A percentile compares a stretch with the other conserved stretches of the same genome.
Conservation (phyloP, 257 asterid genomes). For the Verbena officinalis region DNA sequence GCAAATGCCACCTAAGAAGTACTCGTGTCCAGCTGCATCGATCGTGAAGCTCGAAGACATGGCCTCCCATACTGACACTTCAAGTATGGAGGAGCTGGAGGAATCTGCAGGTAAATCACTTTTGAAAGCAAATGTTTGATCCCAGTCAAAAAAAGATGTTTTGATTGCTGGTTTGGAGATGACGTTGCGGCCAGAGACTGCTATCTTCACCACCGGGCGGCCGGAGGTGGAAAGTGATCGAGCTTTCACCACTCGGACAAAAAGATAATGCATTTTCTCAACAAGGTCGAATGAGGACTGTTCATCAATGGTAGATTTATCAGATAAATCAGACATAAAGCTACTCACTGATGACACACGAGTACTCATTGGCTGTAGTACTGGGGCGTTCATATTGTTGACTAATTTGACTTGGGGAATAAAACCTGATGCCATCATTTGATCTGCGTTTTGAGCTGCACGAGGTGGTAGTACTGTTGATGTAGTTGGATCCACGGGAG, state of each 20-base stretch:
- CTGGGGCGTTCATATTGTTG: slow-evolving; percentile 50
- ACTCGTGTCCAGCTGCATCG: slow-evolving; percentile 57
- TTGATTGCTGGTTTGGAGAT: slow-evolving; percentile 73
- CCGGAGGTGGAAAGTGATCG: slow-evolving; percentile 76
- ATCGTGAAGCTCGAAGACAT: slow-evolving; percentile 13
- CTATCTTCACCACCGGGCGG: slow-evolving; percentile 71
- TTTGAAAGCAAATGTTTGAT: slow-evolving; percentile 76
- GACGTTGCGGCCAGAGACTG: slow-evolving; percentile 66
- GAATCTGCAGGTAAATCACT: slow-evolving; percentile 67
- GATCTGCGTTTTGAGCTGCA: slow-evolving; percentile 36
- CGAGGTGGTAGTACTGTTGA: slow-evolving; percentile 26
- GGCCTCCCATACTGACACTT: slow-evolving; percentile 78
- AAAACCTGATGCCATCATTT: slow-evolving; percentile 50
- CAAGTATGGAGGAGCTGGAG: slow-evolving; percentile 64
- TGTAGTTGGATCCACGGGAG: slow-evolving; percentile 32
- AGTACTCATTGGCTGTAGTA: slow-evolving; percentile 70
- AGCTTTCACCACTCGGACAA: slow-evolving; percentile 74
- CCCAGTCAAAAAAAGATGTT: slow-evolving; percentile 74
- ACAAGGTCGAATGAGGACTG: slow-evolving; percentile 84
- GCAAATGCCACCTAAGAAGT: slow-evolving; percentile 87
- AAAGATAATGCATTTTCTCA: slow-evolving; percentile 86
- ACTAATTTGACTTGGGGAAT: slow-evolving; percentile 47
- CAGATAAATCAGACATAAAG: slow-evolving; percentile 68
- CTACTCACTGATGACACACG: slow-evolving; percentile 76
- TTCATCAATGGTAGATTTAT: slow-evolving; percentile 60